phyloP scores from a whole-genome alignment of 352 stramenopile species.

The Phytophthora multivora region DNA sequence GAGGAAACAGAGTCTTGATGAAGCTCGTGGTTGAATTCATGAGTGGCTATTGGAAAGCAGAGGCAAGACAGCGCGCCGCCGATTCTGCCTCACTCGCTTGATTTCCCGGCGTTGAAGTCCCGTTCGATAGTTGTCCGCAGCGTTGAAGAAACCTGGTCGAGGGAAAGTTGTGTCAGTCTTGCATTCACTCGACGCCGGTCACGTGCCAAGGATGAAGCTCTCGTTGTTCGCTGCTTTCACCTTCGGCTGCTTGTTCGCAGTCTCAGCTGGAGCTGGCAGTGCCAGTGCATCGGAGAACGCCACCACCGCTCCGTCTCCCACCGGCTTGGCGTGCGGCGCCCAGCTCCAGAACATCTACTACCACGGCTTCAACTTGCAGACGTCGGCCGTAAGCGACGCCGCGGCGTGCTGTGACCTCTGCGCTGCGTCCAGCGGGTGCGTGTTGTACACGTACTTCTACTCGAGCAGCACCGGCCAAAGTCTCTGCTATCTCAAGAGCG shows the following conservation, averaged over 20 bases:
- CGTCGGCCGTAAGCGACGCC: slow-evolving; percentile 15
- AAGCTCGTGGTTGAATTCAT: too few species aligned
- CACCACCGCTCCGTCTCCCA: background rate
- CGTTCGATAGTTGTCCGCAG: background rate
- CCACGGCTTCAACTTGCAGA: slow-evolving; percentile 40
- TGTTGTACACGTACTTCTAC: slow-evolving; percentile 53
- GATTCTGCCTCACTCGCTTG: too few species aligned
- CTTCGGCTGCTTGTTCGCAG: slow-evolving; percentile 3
- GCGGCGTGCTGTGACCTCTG: slow-evolving; percentile 43
- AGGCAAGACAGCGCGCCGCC: too few species aligned
- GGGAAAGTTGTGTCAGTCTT: slow-evolving; percentile 2
- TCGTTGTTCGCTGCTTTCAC: slow-evolving; percentile 1
- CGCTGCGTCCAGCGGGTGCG: slow-evolving; percentile 32
- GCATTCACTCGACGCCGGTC: slow-evolving; percentile 7
- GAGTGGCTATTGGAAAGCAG: too few species aligned
- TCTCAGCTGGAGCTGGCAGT: background rate
- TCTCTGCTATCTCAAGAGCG: slow-evolving; percentile 39
- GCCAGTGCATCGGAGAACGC: background rate
- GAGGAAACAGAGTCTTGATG: background rate
- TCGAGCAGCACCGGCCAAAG: slow-evolving; percentile 29
- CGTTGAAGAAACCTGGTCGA: background rate
- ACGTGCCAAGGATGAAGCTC: slow-evolving; percentile 14
- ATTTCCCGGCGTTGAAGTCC: slow-evolving; percentile 1
- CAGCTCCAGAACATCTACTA: slow-evolving; percentile 47
- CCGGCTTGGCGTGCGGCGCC: slow-evolving; percentile 20